Evolutionary conservation across 495 filamentous ascomycete species (phyloP).

Genomic region (Astrocystis sublimbata): DNA sequence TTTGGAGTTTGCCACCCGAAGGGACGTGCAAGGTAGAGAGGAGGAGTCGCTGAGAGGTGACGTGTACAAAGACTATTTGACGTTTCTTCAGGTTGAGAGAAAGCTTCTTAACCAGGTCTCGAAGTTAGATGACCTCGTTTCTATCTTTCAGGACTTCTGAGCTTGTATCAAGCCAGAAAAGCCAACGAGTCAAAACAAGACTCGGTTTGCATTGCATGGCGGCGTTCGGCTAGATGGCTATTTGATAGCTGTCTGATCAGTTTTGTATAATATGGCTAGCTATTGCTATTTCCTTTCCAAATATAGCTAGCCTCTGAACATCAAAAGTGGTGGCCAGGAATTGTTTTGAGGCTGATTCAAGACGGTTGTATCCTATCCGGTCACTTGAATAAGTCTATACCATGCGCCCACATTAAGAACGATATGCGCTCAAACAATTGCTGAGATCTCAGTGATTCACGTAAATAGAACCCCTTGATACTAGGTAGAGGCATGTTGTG

Average conservation of each 20-base stretch:
- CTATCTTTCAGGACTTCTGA: constrained; percentile 80
- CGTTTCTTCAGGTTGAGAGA: constrained; percentile 72
- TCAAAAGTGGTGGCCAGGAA: background rate
- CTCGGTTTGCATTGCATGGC: constrained; percentile 32
- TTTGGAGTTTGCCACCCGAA: constrained; percentile 73
- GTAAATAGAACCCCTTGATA: too few relatives aligned
- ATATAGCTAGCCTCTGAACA: background rate
- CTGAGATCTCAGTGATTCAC: too few relatives aligned
- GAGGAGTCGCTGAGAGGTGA: constrained; percentile 69
- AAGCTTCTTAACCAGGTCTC: constrained; percentile 72
- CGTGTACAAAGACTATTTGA: constrained; percentile 64
- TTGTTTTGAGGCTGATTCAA: background rate
- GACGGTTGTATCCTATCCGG: background rate
- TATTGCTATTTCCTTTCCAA: background rate
- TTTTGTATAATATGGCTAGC: constrained; percentile 23
- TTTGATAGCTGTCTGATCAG: constrained; percentile 17
- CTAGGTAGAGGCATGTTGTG: too few relatives aligned
- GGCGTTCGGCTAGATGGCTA: constrained; percentile 28
- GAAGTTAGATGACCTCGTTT: constrained; percentile 81
- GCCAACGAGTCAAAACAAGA: constrained; percentile 14
- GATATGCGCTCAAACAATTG: too few relatives aligned
- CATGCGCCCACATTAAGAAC: too few relatives aligned
- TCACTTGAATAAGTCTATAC: background rate
- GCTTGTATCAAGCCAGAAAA: constrained; percentile 4
- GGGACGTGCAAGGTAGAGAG: constrained; percentile 78